These are phyloP conservation scores for Eimeria praecox DNA, from an alignment of 169 alveolate genomes.

Conservation along the genomic window DNA sequence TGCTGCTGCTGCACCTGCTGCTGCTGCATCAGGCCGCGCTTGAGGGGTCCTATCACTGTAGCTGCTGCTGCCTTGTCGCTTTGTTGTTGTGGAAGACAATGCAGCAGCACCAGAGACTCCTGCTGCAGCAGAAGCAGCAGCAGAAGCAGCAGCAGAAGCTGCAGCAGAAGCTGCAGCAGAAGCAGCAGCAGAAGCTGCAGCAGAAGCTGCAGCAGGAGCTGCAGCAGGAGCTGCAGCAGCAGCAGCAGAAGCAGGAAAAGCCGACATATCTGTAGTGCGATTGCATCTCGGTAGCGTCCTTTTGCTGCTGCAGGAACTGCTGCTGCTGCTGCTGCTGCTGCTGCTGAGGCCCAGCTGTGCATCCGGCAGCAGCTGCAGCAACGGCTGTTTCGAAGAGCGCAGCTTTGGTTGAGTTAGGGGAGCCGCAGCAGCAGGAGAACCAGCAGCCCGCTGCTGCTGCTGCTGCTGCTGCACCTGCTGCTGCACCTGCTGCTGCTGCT, in stretches of 20 bases:
- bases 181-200: not conserved
- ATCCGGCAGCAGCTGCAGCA: slow-evolving; percentile 61
- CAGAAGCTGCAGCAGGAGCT: not conserved
- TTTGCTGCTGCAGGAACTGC: slow-evolving; percentile 34
- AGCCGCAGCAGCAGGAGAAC: not conserved
- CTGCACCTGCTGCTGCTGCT: not conserved
- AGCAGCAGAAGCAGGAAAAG: not conserved
- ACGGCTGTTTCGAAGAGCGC: not conserved
- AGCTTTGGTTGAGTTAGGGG: not conserved
- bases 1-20: slow-evolving; percentile 67
- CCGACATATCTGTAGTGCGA: not conserved
- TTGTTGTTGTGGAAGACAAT: no score
- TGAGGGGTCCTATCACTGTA: not conserved
- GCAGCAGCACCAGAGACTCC: no score
- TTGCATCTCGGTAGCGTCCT: not conserved
- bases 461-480: slow-evolving; percentile 13
- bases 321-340: slow-evolving; percentile 14
- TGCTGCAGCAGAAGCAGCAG: not conserved
- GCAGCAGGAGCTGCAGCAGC: not conserved
- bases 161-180: not conserved
- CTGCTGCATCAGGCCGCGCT: slow-evolving; percentile 34
- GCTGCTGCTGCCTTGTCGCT: no score
- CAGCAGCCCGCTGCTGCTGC: not conserved
- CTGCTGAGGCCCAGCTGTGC: not conserved
- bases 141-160: no score